Base-by-base conservation (phyloP, 345 rosid species). In the Sonneratia caseolaris region DNA sequence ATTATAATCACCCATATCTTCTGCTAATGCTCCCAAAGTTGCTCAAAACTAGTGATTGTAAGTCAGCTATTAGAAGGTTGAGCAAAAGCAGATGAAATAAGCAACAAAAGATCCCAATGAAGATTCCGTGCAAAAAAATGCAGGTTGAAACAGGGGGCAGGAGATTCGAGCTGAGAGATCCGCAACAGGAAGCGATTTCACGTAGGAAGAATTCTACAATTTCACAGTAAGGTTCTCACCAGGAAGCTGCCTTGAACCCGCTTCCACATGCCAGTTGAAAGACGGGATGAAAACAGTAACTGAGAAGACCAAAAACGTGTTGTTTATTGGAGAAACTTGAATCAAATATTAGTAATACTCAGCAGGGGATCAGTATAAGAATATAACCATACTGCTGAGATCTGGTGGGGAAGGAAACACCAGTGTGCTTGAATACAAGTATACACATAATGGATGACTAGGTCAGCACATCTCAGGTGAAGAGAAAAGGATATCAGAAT, bases 151-250 rank as follows among this genome's bases (percentile, higher is more conserved):
- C n/a, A 27, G 32, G 27, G 27, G 59, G 57, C 37, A 66, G 69
- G 69, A 48, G 57, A 70, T 66, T 74, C 79, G 56, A 66, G 68
- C 7, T 75, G 86, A 56, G 67, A 62, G 4, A 37, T 77, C 49
- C 81, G 86, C 70, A 68, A 76, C 38, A 77, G 71, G 5, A 75
- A 72, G 43, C 38, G 22, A 71, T 19, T 83, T 79, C 70, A 75
- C 68, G 21, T 77, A 72, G 37, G 56, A 45, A 55, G 80, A 79
- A 79, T 81, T 81, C 22, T 53, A 77, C 42, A 79, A 70, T 43
- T 77, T 80, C 19, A 79, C 86, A 43, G 82, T 72, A 62, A 74
- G 82, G 53, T 83, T 83, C 53, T 79, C 80, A 57, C 36, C 71
- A 3, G 62, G 42, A 36, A 83, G 77, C 79, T 69, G 53, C 65